phyloP scores from a whole-genome alignment of 2,329 filamentous ascomycete species.

The Lasiodiplodia hormozganensis region DNA sequence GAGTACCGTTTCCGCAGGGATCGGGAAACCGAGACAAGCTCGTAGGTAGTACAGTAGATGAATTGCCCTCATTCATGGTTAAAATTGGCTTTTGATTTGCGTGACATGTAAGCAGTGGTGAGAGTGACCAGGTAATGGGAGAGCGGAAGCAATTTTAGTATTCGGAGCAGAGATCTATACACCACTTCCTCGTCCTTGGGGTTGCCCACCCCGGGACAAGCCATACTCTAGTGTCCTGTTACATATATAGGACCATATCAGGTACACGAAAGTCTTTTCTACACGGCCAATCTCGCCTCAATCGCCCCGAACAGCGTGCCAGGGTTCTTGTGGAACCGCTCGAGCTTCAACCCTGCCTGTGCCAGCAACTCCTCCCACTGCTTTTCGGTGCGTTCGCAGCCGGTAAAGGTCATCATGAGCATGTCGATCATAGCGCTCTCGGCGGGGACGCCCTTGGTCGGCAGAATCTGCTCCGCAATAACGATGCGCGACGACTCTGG shows the following conservation, averaged over 20 bases:
- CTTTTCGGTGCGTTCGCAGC: slow-evolving; percentile 31
- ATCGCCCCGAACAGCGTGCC: slow-evolving; percentile 30
- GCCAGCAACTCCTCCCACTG: slow-evolving; percentile 32
- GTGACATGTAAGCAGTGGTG: no score
- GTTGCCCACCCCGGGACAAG: no score
- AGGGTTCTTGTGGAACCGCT: slow-evolving; percentile 28
- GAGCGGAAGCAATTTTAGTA: neutral
- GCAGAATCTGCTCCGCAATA: slow-evolving; percentile 47
- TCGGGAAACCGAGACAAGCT: slow-evolving; percentile 10
- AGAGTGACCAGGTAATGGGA: neutral
- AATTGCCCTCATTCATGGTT: neutral
- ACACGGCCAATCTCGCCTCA: slow-evolving; percentile 10
- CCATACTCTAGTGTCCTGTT: no score
- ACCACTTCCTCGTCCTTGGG: no score
- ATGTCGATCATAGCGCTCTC: slow-evolving; percentile 44
- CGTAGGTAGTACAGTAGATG: slow-evolving; percentile 6
- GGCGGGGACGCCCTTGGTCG: slow-evolving; percentile 39
- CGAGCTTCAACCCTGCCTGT: slow-evolving; percentile 32
- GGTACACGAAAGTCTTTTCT: neutral
- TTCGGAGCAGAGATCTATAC: neutral
- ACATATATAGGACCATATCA: no score
- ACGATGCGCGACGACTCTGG: slow-evolving; percentile 42
- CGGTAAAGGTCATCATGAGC: slow-evolving; percentile 48
- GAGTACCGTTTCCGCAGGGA: neutral
- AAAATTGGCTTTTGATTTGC: neutral